A percentile compares a stretch with the other conserved stretches of the same genome.
Conservation (phyloP, 768 basidiomycete species). For the Wakefieldia striispora region DNA sequence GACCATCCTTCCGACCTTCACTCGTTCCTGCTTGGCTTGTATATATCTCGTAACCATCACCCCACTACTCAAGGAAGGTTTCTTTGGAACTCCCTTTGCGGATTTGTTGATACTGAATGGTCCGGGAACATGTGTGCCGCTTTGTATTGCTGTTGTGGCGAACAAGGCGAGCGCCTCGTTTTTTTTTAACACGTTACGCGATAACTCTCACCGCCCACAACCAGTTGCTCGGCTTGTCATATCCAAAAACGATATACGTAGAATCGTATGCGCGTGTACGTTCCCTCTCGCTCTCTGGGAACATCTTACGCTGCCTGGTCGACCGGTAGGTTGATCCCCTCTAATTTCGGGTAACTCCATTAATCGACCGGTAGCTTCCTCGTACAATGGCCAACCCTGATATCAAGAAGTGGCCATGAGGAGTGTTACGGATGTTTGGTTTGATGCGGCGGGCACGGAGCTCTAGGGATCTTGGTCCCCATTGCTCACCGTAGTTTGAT, state of each 20-base stretch:
- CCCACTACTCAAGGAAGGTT: slow-evolving; percentile 40
- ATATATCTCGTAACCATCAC: slow-evolving; percentile 57
- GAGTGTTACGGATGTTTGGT: slow-evolving; percentile 67
- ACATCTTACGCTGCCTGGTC: slow-evolving; percentile 74
- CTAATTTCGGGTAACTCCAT: slow-evolving; percentile 19
- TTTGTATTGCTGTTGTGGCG: slow-evolving; percentile 68
- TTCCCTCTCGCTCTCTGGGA: slow-evolving; percentile 80
- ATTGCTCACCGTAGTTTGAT: no score
- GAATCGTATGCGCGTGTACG: slow-evolving; percentile 92
- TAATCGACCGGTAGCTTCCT: slow-evolving; percentile 56
- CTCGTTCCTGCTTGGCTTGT: slow-evolving; percentile 58
- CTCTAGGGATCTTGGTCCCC: neutral
- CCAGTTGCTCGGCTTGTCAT: slow-evolving; percentile 72
- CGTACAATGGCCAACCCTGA: slow-evolving; percentile 82
- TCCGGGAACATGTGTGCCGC: slow-evolving; percentile 87
- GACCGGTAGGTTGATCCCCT: slow-evolving; percentile 75
- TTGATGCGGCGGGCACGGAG: slow-evolving; percentile 29
- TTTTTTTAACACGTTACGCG: slow-evolving; percentile 3
- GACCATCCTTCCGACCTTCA: slow-evolving; percentile 65
- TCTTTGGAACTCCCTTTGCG: slow-evolving; percentile 40
- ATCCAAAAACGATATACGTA: slow-evolving; percentile 78
- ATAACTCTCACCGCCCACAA: slow-evolving; percentile 6
- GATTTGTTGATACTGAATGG: slow-evolving; percentile 90
- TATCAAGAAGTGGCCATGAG: slow-evolving; percentile 39
- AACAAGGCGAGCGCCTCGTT: slow-evolving; percentile 55